Percentiles rank a stretch among this genome's conserved stretches.
Conservation (phyloP, 1,284 basidiomycete species). For the Rhodotorula mucilaginosa region DNA sequence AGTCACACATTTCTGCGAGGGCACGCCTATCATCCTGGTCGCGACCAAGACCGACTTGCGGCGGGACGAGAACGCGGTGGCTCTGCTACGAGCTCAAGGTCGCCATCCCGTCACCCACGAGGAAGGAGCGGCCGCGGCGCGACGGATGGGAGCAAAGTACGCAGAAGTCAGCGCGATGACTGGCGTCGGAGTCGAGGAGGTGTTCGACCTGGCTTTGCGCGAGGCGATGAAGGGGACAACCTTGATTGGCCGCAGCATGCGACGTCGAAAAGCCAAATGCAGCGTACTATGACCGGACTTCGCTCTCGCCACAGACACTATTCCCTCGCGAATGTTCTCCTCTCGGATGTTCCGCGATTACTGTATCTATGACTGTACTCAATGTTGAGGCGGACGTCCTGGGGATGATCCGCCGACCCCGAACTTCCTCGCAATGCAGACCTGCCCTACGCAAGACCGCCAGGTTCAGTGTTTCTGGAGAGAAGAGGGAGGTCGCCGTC, state of each 20-base stretch:
- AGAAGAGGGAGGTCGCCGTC: no score
- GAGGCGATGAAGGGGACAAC: conserved; percentile 24
- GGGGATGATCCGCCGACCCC: no score
- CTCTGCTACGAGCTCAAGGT: conserved; percentile 75
- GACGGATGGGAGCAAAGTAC: conserved; percentile 86
- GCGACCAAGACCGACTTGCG: conserved; percentile 90
- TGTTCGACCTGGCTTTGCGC: conserved; percentile 75
- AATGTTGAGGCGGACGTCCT: no score
- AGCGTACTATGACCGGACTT: conserved; percentile 13
- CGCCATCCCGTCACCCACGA: conserved; percentile 75
- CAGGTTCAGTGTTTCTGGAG: no score
- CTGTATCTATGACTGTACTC: no score
- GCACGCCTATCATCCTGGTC: conserved; percentile 82
- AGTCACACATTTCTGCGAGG: conserved; percentile 86
- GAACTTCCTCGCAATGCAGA: no score
- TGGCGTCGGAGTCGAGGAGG: conserved; percentile 84
- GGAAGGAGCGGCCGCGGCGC: conserved; percentile 78
- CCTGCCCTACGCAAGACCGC: no score
- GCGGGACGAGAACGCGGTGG: conserved; percentile 71
- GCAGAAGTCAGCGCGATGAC: conserved; percentile 87
- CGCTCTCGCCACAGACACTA: neutral
- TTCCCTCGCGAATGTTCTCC: neutral
- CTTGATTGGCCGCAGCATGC: neutral
- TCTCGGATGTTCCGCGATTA: neutral
- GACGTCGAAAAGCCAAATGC: conserved; percentile 16